Percentiles rank a stretch among this genome's conserved stretches.
Conservation (phyloP, 2,329 filamentous ascomycete genomes). For the Neonectria faginata region DNA sequence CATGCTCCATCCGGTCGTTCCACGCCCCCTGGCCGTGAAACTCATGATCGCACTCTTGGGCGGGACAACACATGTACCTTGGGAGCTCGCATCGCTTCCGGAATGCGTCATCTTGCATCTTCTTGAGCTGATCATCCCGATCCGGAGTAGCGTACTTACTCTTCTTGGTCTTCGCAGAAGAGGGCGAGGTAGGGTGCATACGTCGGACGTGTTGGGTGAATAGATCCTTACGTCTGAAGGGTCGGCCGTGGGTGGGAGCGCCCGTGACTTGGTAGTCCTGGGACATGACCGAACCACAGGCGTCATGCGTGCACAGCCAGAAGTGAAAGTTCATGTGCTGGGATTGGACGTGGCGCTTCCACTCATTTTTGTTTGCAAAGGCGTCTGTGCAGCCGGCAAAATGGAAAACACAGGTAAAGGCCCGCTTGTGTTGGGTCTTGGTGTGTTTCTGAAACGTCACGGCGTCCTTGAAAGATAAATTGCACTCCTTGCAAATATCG, state of each 20-base stretch:
- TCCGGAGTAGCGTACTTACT: constrained; percentile 51
- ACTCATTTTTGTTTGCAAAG: constrained; percentile 90
- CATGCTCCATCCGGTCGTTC: constrained; percentile 89
- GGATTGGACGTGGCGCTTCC: constrained; percentile 88
- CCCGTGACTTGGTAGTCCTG: constrained; percentile 27
- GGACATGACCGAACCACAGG: constrained; percentile 57
- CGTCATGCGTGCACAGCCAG: constrained; percentile 79
- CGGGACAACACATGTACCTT: constrained; percentile 69
- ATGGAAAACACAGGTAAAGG: constrained; percentile 82
- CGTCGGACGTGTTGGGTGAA: constrained; percentile 89
- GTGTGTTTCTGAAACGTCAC: constrained; percentile 61
- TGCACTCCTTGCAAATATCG: constrained; percentile 36
- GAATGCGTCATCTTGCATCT: constrained; percentile 69
- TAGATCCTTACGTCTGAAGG: constrained; percentile 92
- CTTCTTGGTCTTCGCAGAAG: constrained; percentile 52
- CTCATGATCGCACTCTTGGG: constrained; percentile 65
- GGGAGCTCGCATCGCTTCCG: constrained; percentile 73
- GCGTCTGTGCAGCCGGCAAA: constrained; percentile 79
- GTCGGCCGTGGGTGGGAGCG: constrained; percentile 64
- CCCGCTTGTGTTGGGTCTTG: constrained; percentile 66
- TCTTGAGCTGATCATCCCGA: constrained; percentile 66
- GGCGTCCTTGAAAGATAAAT: constrained; percentile 57
- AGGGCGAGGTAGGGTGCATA: constrained; percentile 74
- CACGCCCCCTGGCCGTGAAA: constrained; percentile 76
- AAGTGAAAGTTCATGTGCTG: constrained; percentile 82